These are phyloP conservation scores for Wilcoxina mikolae DNA, from an alignment of 495 filamentous ascomycete genomes.

Conservation along the genomic window DNA sequence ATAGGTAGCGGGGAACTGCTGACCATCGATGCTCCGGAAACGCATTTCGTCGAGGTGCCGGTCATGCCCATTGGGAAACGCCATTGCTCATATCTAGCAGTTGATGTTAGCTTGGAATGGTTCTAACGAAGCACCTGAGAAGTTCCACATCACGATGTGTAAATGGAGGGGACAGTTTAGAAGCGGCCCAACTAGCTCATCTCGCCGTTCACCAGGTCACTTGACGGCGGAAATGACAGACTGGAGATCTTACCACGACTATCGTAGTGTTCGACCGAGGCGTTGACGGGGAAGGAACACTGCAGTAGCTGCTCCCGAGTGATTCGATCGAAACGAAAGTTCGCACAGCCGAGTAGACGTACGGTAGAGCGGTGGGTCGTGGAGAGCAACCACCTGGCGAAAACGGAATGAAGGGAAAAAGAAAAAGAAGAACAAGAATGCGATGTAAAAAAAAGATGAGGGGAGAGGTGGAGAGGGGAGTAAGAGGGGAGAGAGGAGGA, in stretches of 20 bases:
- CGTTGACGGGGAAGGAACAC: slow-evolving; percentile 1
- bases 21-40: slow-evolving; percentile 22
- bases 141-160: background rate
- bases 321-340: slow-evolving; percentile 3
- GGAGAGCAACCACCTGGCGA: background rate
- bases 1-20: slow-evolving; percentile 26
- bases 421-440: slow-evolving; percentile 1
- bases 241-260: slow-evolving; percentile 6
- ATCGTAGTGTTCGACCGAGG: slow-evolving; percentile 2
- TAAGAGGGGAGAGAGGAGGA: slow-evolving; percentile 16
- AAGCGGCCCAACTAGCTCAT: slow-evolving; percentile 5
- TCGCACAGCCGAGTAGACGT: background rate
- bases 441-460: slow-evolving; percentile 17
- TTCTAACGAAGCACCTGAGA: background rate
- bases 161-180: background rate
- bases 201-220: background rate
- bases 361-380: background rate
- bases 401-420: slow-evolving; percentile 1
- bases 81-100: slow-evolving; percentile 28
- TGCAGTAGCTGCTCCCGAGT: slow-evolving; percentile 3
- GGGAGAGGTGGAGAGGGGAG: slow-evolving; percentile 11
- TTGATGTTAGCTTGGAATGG: background rate
- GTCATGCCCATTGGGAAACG: slow-evolving; percentile 28
- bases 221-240: background rate
- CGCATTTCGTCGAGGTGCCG: slow-evolving; percentile 26